Evolutionary conservation across 352 stramenopile genomes (phyloP), one percentile per base, ranked within the genome.

Genomic region (Phytophthora multivora): DNA sequence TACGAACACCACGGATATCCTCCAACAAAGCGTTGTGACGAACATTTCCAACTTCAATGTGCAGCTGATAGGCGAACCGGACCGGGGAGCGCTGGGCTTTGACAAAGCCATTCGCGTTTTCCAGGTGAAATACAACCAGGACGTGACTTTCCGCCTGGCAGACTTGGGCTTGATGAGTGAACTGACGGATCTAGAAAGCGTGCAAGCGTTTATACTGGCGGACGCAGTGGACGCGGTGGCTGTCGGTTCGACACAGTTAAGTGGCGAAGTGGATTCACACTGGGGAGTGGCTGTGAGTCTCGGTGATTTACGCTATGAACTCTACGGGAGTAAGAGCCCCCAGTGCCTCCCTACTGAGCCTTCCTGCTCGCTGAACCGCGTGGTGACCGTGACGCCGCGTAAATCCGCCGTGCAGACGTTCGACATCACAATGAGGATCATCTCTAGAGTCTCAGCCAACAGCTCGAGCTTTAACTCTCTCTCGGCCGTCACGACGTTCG

Each of bases 331-430:
- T 26, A 68, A 45, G 21, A 59, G 53, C 18, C 31, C 51, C 1
- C 11, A 35, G 2, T 72, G 64, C 10, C 12, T 63, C 21, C 31
- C 58, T 46, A 52, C 11, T n/a, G 16, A 68, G n/a, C 41, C 36
- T 0, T 53, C 43, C 7, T 69, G 58, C 5, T 26, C 48, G 1
- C 26, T 80, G 10, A 74, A 70, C 23, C 43, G 49, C n/a, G 28
- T 47, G 7, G 40, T 86, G 33, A 80, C 66, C 0, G 21, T 88
- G 1, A 4, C 50, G 5, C 76, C 79, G 0, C 74, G 66, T 4
- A 68, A 50, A 23, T 88, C 76, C 50, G 23, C 59, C n/a, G 30
- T 69, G 0, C 76, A 86, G 30, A 75, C 51, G 2, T 80, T 88
- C 36, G 64, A 69, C 21, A 63, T 86, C 6, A 63, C 49, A 1